A percentile compares a stretch with the other conserved stretches of the same genome.
These are phyloP conservation scores for Onygenales sp. DNA, from an alignment of 2,329 filamentous ascomycete species.

Conservation along the genomic window DNA sequence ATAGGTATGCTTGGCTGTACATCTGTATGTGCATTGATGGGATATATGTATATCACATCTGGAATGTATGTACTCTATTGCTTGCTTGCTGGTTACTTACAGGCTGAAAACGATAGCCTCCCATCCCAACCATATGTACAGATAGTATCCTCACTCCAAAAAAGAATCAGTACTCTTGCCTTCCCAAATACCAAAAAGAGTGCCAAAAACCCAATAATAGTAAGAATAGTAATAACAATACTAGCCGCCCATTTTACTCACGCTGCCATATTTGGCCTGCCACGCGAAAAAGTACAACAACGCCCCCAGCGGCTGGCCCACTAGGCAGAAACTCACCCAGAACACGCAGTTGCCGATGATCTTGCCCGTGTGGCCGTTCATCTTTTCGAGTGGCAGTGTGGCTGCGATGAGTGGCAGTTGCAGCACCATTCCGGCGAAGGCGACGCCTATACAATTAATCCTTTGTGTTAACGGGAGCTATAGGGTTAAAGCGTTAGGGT, in stretches of 20 bases:
- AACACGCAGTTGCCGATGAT: constrained; percentile 88
- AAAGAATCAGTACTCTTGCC: no score
- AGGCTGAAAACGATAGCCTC: no score
- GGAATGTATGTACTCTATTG: no score
- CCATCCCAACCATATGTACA: no score
- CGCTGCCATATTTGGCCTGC: constrained; percentile 93
- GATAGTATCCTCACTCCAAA: no score
- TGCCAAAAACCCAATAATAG: constrained; percentile 1
- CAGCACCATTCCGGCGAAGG: constrained; percentile 86
- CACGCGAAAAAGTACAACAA: constrained; percentile 96
- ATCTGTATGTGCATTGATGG: no score
- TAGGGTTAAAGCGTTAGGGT: neutral
- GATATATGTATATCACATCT: no score
- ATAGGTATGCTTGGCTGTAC: no score
- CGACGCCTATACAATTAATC: constrained; percentile 53
- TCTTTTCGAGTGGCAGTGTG: constrained; percentile 70
- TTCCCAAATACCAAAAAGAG: no score
- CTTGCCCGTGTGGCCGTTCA: constrained; percentile 63
- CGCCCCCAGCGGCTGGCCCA: constrained; percentile 87
- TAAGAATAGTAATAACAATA: neutral
- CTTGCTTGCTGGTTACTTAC: no score
- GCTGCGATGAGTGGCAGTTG: constrained; percentile 81
- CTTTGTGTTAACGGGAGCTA: neutral
- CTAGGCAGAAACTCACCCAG: constrained; percentile 91
- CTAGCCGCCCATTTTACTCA: constrained; percentile 37